Conservation (phyloP, 768 basidiomycete species). For the Agrocybe chaxingu region DNA sequence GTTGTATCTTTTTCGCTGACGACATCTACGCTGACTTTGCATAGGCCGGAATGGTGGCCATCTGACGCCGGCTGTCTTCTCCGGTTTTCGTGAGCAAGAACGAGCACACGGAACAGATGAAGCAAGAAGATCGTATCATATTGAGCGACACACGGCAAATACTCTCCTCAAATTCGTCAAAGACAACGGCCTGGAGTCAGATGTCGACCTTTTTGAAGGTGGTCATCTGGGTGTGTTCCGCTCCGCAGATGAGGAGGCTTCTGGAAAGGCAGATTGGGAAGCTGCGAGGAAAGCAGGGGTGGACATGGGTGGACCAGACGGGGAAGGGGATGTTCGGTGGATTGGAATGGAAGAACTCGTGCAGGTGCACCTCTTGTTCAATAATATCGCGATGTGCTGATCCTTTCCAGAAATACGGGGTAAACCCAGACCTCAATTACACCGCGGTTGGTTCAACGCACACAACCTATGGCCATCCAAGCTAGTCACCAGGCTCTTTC, state of each 20-base stretch:
- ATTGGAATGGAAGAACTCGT: slow-evolving; percentile 43
- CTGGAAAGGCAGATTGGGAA: slow-evolving; percentile 41
- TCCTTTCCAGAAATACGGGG: slow-evolving; percentile 21
- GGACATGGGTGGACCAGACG: slow-evolving; percentile 24
- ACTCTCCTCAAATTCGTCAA: slow-evolving; percentile 49
- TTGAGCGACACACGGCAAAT: slow-evolving; percentile 57
- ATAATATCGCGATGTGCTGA: not conserved
- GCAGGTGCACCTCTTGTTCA: slow-evolving; percentile 29
- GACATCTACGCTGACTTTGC: not conserved
- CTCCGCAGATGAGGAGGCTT: slow-evolving; percentile 39
- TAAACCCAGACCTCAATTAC: slow-evolving; percentile 41
- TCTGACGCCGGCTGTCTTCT: slow-evolving; percentile 50
- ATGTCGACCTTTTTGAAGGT: slow-evolving; percentile 62
- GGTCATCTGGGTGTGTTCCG: slow-evolving; percentile 50
- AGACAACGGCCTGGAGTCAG: slow-evolving; percentile 35
- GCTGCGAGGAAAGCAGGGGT: slow-evolving; percentile 54
- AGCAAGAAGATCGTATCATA: slow-evolving; percentile 44
- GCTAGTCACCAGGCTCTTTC: slow-evolving; percentile 66
- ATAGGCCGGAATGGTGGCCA: slow-evolving; percentile 81
- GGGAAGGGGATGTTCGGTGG: slow-evolving; percentile 34
- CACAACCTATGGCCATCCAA: slow-evolving; percentile 81
- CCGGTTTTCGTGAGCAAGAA: slow-evolving; percentile 38
- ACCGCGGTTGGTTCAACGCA: slow-evolving; percentile 51
- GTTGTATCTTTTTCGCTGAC: not conserved
- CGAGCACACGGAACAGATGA: slow-evolving; percentile 47